Evolutionary conservation across 2,329 filamentous ascomycete species (phyloP).

Genomic region (Pezicula carpinea): DNA sequence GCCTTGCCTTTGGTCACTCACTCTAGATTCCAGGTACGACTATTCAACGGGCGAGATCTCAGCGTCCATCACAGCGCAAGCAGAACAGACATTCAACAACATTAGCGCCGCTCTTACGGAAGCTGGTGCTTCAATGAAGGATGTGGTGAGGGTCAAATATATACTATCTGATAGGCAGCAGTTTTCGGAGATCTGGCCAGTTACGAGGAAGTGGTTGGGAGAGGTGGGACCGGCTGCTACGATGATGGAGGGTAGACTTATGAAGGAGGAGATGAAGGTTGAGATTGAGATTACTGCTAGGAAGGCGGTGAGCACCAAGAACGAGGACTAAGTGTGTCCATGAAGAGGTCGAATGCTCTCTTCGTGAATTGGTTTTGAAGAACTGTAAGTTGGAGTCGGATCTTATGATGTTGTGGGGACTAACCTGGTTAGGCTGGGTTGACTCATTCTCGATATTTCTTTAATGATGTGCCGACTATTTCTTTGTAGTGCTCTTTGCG

Average conservation of each 20-base stretch:
- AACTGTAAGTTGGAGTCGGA: too few relatives aligned
- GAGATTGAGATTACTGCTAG: slow-evolving; percentile 22
- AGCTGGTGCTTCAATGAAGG: slow-evolving; percentile 37
- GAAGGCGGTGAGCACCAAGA: not conserved
- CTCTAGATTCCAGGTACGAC: slow-evolving; percentile 37
- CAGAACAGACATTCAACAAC: slow-evolving; percentile 45
- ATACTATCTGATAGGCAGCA: slow-evolving; percentile 44
- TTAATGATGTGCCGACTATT: too few relatives aligned
- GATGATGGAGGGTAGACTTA: slow-evolving; percentile 46
- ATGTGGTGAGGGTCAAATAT: slow-evolving; percentile 48
- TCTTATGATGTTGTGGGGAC: too few relatives aligned
- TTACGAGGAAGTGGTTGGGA: slow-evolving; percentile 45
- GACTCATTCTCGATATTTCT: too few relatives aligned
- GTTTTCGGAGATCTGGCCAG: slow-evolving; percentile 45
- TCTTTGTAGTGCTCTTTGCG: too few relatives aligned
- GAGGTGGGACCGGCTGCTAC: slow-evolving; percentile 45
- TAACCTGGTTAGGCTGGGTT: too few relatives aligned
- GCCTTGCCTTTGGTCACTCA: not conserved
- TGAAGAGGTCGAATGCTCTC: too few relatives aligned
- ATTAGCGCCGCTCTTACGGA: slow-evolving; percentile 40
- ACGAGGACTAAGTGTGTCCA: not conserved
- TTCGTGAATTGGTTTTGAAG: too few relatives aligned
- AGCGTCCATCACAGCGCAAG: slow-evolving; percentile 39
- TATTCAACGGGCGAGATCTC: slow-evolving; percentile 44
- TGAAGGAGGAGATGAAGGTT: slow-evolving; percentile 43